Evolutionary conservation across 2,329 filamentous ascomycete species (phyloP).

Genomic region (Penicillium crustosum): DNA sequence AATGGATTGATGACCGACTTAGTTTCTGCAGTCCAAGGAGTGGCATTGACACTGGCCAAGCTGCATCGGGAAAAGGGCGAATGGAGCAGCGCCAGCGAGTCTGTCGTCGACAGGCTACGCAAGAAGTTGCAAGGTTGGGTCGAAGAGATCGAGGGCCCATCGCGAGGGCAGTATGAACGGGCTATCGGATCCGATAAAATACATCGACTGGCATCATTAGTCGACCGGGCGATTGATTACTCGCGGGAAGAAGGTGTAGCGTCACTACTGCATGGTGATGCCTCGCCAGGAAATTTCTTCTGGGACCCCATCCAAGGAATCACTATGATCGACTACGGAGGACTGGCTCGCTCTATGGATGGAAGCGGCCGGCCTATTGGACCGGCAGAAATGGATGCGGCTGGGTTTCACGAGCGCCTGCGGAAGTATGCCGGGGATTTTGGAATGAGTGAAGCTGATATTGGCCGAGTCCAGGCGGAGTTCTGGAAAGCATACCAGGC

Average conservation of each 20-base stretch:
- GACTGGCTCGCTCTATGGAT: conserved; percentile 1
- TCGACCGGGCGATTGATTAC: not conserved
- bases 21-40: not conserved
- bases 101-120: not conserved
- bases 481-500: conserved; percentile 1
- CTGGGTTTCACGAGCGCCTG: conserved; percentile 2
- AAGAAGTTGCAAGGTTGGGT: not conserved
- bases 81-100: not conserved
- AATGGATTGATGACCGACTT: not conserved
- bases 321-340: conserved; percentile 3
- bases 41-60: not conserved
- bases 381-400: conserved; percentile 3
- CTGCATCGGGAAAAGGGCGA: not conserved
- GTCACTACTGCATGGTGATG: not conserved
- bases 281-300: conserved; percentile 1
- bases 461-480: not conserved
- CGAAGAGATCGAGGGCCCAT: not conserved
- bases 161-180: not conserved
- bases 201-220: not conserved
- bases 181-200: conserved; percentile 1
- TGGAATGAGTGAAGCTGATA: conserved; percentile 4
- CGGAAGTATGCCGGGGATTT: conserved; percentile 4
- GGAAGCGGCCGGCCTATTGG: not conserved
- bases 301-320: not conserved
- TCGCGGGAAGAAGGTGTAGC: conserved; percentile 1